These are phyloP conservation scores for Trichoderma afroharzianum DNA, from an alignment of 2,329 filamentous ascomycete genomes.

Conservation along the genomic window DNA sequence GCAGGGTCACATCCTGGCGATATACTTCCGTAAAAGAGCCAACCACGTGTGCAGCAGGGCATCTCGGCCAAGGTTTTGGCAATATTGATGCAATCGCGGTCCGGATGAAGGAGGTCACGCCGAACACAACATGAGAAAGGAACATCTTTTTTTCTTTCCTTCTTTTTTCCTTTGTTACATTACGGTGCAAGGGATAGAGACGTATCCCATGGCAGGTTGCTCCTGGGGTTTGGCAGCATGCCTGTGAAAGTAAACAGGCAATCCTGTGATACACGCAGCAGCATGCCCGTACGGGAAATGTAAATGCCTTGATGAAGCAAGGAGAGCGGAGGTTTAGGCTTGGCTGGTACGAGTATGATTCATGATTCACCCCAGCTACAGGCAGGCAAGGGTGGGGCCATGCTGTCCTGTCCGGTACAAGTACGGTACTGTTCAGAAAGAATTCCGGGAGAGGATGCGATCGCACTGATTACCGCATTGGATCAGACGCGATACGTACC, in stretches of 20 bases:
- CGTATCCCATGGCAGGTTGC: neutral
- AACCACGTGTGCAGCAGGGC: neutral
- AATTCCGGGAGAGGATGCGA: neutral
- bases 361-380: neutral
- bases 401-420: neutral
- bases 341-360: constrained; percentile 3
- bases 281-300: neutral
- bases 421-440: neutral
- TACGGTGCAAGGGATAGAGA: neutral
- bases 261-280: neutral
- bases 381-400: neutral
- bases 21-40: neutral
- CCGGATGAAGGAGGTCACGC: neutral
- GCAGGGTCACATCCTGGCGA: neutral
- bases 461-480: constrained; percentile 20
- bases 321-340: neutral
- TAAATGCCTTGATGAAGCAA: neutral
- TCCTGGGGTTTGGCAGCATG: neutral
- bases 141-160: neutral
- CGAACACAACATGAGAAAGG: neutral
- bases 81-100: neutral
- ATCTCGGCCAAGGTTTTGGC: neutral
- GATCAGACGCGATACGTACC: constrained; percentile 12
- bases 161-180: neutral
- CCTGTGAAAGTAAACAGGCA: neutral